Percentiles rank a stretch among this genome's conserved stretches.
These are phyloP conservation scores for Petunia axillaris DNA, from an alignment of 257 asterid species.

Conservation along the genomic window DNA sequence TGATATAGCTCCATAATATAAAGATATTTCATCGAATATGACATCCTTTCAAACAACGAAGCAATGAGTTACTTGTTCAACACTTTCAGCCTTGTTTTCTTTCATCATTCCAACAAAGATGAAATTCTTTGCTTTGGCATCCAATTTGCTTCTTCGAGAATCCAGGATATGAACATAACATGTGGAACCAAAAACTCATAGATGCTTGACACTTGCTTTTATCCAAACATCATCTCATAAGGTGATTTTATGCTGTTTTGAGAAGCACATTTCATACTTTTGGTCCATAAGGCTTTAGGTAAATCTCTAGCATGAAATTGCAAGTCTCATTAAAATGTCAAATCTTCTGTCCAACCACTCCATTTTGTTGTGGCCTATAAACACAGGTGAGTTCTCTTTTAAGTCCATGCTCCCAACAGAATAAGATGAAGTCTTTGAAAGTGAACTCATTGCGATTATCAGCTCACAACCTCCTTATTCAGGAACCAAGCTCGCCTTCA, in stretches of 20 bases:
- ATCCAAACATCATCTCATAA: no score
- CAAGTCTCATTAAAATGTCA: not conserved
- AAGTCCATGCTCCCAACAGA: no score
- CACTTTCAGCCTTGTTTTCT: no score
- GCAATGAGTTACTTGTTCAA: no score
- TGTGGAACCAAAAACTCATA: not conserved
- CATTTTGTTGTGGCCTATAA: not conserved
- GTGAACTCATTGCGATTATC: not conserved
- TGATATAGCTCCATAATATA: not conserved
- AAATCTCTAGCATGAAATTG: not conserved
- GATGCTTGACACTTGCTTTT: not conserved
- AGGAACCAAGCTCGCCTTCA: not conserved
- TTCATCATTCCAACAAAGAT: no score
- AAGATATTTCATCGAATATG: no score
- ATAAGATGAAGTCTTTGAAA: no score
- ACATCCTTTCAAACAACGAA: no score
- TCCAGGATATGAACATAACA: not conserved
- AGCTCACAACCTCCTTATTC: not conserved
- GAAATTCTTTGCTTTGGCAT: no score
- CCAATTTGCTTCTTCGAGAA: not conserved
- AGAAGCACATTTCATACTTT: not conserved
- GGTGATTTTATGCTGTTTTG: no score
- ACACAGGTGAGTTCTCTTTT: not conserved
- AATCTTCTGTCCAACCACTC: no score
- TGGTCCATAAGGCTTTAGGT: not conserved